Percentiles rank a stretch among this genome's conserved stretches.
Conservation (phyloP, 306 rosid genomes). For the Trifolium fragiferum region DNA sequence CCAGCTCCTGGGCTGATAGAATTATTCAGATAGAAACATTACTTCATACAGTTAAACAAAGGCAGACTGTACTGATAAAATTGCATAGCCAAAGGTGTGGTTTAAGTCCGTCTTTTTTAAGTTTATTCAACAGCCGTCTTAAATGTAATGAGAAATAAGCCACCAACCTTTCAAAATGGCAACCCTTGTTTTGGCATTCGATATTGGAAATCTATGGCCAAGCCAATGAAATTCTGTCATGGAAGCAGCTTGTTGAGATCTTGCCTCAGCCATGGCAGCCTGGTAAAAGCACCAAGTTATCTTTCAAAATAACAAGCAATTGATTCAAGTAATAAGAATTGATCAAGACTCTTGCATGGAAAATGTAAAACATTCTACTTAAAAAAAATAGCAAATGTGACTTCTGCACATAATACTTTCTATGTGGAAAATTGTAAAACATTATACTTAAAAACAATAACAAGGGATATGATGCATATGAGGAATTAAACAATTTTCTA, state of each 20-base stretch:
- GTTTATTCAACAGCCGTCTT: slow-evolving; percentile 11
- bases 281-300: slow-evolving; percentile 48
- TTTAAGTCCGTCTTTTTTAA: slow-evolving; percentile 16
- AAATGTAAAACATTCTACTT: slow-evolving; percentile 2
- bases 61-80: slow-evolving; percentile 11
- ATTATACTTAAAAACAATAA: slow-evolving; percentile 5
- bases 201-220: slow-evolving; percentile 90
- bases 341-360: slow-evolving; percentile 20
- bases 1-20: slow-evolving; percentile 95
- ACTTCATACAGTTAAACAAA: slow-evolving; percentile 30
- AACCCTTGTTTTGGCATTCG: slow-evolving; percentile 97
- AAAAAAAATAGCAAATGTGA: slow-evolving; percentile 18
- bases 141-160: slow-evolving; percentile 23
- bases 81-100: slow-evolving; percentile 24
- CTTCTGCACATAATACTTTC: background rate
- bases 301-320: slow-evolving; percentile 24
- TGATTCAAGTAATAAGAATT: slow-evolving; percentile 21
- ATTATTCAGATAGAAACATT: slow-evolving; percentile 43
- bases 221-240: slow-evolving; percentile 98
- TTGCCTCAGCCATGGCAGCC: slow-evolving; percentile 99
- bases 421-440: slow-evolving; percentile 8
- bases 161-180: slow-evolving; percentile 85
- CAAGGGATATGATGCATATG: slow-evolving; percentile 4
- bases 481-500: slow-evolving; percentile 14
- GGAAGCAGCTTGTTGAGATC: slow-evolving; percentile 99